phyloP scores from a whole-genome alignment of 108 stramenopile genomes.

The Nannochloropsis gaditana region DNA sequence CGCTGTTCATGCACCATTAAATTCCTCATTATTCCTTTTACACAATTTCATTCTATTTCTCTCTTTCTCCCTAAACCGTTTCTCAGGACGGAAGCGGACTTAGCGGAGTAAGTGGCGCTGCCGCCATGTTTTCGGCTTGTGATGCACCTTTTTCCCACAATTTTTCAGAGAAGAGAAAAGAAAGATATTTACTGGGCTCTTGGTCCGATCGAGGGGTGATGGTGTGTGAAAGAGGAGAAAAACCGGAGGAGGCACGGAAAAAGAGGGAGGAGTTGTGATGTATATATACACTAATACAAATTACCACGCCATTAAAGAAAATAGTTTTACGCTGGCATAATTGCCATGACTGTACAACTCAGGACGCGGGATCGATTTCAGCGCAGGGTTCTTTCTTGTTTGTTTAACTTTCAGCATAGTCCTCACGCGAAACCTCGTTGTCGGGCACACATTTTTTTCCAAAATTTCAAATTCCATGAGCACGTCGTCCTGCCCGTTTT shows the following conservation, averaged over 20 bases:
- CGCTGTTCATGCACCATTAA: too few species aligned
- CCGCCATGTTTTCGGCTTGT: not conserved
- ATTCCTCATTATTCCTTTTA: not conserved
- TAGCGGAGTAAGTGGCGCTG: conserved; percentile 1
- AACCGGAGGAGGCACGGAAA: not conserved
- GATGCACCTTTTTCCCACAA: not conserved
- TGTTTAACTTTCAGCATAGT: too few species aligned
- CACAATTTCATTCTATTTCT: not conserved
- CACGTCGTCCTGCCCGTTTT: too few species aligned
- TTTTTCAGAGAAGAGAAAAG: not conserved
- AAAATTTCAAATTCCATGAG: too few species aligned
- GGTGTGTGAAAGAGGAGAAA: not conserved
- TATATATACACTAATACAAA: too few species aligned
- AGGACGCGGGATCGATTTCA: too few species aligned
- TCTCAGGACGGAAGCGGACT: not conserved
- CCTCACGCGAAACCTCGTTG: too few species aligned
- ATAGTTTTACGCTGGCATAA: too few species aligned
- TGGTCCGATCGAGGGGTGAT: not conserved
- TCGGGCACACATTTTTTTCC: too few species aligned
- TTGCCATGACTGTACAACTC: too few species aligned
- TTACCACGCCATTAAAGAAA: too few species aligned
- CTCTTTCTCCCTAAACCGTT: not conserved
- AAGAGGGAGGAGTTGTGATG: not conserved
- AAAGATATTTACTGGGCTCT: not conserved
- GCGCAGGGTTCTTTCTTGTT: too few species aligned